Evolutionary conservation across 2,329 filamentous ascomycete species (phyloP), one percentile per base, ranked within the genome.

Genomic region (Chrysosporium keratinophilum): DNA sequence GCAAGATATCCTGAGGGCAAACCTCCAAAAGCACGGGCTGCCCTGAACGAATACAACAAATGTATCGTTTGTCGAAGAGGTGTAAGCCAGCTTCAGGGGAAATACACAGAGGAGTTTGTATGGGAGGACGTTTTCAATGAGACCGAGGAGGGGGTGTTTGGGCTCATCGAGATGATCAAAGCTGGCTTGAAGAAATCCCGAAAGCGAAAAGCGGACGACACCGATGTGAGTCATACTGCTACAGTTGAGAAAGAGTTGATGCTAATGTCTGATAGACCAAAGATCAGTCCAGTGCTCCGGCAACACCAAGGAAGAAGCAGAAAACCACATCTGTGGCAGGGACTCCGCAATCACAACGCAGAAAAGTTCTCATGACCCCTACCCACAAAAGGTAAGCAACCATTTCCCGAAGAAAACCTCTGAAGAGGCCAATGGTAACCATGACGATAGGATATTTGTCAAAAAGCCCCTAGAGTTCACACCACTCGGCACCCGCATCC

Each of bases 391-490:
- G 82, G 73, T 75, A 68, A 52, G 58, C 46, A 46, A 20, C 11
- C 6, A n/a, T 14, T 14, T 33, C 14, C 28, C 10, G 17, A 15
- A 31, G 4, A 19, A 40, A 9, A 39, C 17, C n/a, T 37, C 41
- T 23, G 3, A 34, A 5, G 17, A 23, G 20, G 19, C 17, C 31
- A 34, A 40, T 33, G 10, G 10, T 45, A 52, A 54, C 43, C 4
- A 34, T 6, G 2, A 46, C 2, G 20, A 55, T 52, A 76, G 77
- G 57, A 82, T 88, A 39, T 71, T 87, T 39, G 74, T 91, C 41
- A 95, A 94, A 67, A 95, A 90, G 64, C 85, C 88, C 4, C 79
- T 98, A 35, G 90, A 96, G 65, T 97, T 97, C 64, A 98, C 93
- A 0, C 93, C 93, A 0, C 74, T 98, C n/a, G 89, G 88, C 5